These are phyloP conservation scores for Calocybe gambosa DNA, from an alignment of 1,284 basidiomycete species.

Conservation along the genomic window DNA sequence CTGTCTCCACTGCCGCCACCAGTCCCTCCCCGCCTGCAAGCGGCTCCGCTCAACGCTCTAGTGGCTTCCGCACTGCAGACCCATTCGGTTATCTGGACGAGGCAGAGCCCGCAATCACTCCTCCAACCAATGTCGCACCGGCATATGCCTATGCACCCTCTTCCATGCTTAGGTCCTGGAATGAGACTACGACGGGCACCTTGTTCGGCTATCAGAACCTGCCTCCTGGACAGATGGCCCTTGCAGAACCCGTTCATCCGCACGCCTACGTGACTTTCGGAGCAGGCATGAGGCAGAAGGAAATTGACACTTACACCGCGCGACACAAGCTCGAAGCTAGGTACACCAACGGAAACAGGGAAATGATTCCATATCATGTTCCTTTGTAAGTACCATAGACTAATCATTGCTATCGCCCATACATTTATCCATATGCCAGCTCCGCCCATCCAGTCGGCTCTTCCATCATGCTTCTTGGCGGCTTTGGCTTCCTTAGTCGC, in stretches of 20 bases:
- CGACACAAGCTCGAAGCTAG: slow-evolving; percentile 59
- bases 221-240: slow-evolving; percentile 32
- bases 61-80: slow-evolving; percentile 25
- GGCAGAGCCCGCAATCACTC: slow-evolving; percentile 20
- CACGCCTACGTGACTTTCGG: slow-evolving; percentile 79
- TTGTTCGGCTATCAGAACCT: slow-evolving; percentile 27
- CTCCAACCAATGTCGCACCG: slow-evolving; percentile 16
- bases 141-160: slow-evolving; percentile 29
- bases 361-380: slow-evolving; percentile 74
- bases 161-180: slow-evolving; percentile 27
- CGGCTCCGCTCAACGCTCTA: slow-evolving; percentile 5
- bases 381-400: slow-evolving; percentile 54
- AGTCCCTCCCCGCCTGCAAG: slow-evolving; percentile 18
- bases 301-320: slow-evolving; percentile 73
- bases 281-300: slow-evolving; percentile 75
- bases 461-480: slow-evolving; percentile 80
- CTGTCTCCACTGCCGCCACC: slow-evolving; percentile 18
- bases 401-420: slow-evolving; percentile 5
- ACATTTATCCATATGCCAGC: slow-evolving; percentile 28
- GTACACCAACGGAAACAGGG: slow-evolving; percentile 42
- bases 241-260: slow-evolving; percentile 52
- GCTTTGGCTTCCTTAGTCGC: slow-evolving; percentile 85
- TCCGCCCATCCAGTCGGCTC: slow-evolving; percentile 75
- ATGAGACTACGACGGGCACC: slow-evolving; percentile 22
- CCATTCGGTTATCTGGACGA: slow-evolving; percentile 52